Percentiles rank a stretch among this genome's conserved stretches.
Evolutionary conservation across 345 rosid genomes (phyloP).

Genomic region (Brassica nigra): DNA sequence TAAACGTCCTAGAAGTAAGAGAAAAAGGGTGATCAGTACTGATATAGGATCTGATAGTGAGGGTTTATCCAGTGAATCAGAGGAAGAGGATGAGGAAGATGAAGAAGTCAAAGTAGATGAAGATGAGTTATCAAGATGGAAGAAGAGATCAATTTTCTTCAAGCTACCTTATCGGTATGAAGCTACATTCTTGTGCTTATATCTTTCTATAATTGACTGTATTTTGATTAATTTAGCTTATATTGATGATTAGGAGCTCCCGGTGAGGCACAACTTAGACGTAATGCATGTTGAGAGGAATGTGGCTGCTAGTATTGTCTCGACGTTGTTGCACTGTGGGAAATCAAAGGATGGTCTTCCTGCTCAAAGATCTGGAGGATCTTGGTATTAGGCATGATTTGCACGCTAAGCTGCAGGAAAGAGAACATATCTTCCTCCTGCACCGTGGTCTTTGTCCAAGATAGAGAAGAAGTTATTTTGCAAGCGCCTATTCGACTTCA

Average conservation of each 20-base stretch:
- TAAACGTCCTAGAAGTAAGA: too few species aligned
- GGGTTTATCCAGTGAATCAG: too few species aligned
- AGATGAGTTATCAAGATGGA: too few species aligned
- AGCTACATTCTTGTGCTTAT: too few species aligned
- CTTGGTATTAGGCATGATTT: not conserved
- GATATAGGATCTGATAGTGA: too few species aligned
- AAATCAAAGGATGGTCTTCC: not conserved
- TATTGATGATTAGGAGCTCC: not conserved
- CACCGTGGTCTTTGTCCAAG: not conserved
- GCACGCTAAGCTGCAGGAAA: not conserved
- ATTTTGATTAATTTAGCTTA: too few species aligned
- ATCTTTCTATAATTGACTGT: too few species aligned
- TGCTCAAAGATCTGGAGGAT: not conserved
- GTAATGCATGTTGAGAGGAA: not conserved
- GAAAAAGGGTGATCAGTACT: too few species aligned
- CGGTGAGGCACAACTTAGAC: not conserved
- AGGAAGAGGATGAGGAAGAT: too few species aligned
- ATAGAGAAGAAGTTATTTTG: not conserved
- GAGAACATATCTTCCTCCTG: not conserved
- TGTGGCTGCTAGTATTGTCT: not conserved
- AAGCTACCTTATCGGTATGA: too few species aligned
- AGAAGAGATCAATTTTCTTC: too few species aligned
- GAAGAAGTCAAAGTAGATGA: too few species aligned
- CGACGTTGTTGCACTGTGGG: not conserved
- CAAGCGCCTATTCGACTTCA: not conserved